Evolutionary conservation across 169 alveolate species (phyloP).

Genomic region (Eimeria brunetti): DNA sequence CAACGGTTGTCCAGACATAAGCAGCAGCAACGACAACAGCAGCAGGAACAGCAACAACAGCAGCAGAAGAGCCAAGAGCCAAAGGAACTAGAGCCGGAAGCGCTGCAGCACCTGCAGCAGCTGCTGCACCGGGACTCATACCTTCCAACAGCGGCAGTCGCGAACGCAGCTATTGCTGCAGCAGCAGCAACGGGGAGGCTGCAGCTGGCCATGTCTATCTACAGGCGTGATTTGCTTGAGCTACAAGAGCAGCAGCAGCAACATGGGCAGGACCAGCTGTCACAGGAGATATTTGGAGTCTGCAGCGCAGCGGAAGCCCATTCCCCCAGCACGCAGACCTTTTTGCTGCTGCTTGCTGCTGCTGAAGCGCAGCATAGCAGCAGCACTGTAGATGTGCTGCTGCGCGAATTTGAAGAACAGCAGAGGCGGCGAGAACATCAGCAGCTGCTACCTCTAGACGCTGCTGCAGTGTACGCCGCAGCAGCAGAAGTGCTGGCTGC

Average conservation of each 20-base stretch:
- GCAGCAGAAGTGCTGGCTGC: slow-evolving; percentile 65
- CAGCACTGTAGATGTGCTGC: slow-evolving; percentile 30
- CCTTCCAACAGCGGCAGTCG: slow-evolving; percentile 35
- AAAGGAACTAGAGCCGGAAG: slow-evolving; percentile 56
- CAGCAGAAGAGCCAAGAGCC: slow-evolving; percentile 12
- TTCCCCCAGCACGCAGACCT: slow-evolving; percentile 68
- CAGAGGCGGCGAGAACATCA: slow-evolving; percentile 53
- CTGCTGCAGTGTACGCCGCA: slow-evolving; percentile 65
- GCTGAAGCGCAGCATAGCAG: slow-evolving; percentile 64
- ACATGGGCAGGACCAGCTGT: slow-evolving; percentile 59
- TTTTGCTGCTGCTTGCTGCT: slow-evolving; percentile 42
- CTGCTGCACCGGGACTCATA: slow-evolving; percentile 62
- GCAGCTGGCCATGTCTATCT: slow-evolving; percentile 64
- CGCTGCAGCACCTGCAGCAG: slow-evolving; percentile 71
- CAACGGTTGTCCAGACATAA: slow-evolving; percentile 26
- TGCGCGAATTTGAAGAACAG: slow-evolving; percentile 68
- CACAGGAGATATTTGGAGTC: slow-evolving; percentile 23
- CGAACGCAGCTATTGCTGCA: slow-evolving; percentile 59
- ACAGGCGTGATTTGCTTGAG: slow-evolving; percentile 58
- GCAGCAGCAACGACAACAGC: slow-evolving; percentile 19
- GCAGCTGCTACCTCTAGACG: slow-evolving; percentile 54
- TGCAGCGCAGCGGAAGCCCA: slow-evolving; percentile 60
- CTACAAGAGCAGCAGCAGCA: slow-evolving; percentile 49
- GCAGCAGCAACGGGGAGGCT: slow-evolving; percentile 69
- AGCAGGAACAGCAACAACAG: slow-evolving; percentile 39